Evolutionary conservation across 306 rosid species (phyloP).

Genomic region (Fragaria ananassa): DNA sequence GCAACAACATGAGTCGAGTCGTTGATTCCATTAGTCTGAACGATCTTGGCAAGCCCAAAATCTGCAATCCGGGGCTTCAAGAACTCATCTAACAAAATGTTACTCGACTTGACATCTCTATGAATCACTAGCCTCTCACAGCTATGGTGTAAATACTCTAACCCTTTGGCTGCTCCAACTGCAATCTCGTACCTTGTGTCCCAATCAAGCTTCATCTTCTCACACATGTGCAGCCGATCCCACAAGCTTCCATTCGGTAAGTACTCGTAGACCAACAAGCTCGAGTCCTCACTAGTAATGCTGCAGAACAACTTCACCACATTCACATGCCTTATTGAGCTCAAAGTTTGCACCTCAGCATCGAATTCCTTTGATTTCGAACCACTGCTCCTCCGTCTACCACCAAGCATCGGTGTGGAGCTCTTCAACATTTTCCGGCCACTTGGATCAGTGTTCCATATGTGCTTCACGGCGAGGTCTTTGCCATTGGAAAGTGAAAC

Average conservation of each 20-base stretch:
- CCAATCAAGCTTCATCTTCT: constrained; percentile 88
- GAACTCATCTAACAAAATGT: constrained; percentile 79
- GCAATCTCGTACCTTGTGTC: constrained; percentile 77
- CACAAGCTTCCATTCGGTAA: constrained; percentile 85
- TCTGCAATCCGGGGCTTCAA: constrained; percentile 91
- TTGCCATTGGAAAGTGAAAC: constrained; percentile 58
- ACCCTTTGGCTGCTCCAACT: constrained; percentile 81
- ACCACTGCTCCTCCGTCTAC: constrained; percentile 22
- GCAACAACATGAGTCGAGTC: constrained; percentile 80
- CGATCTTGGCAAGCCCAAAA: constrained; percentile 85
- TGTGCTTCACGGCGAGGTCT: constrained; percentile 87
- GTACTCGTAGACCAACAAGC: constrained; percentile 82
- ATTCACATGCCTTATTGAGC: constrained; percentile 87
- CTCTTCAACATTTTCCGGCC: constrained; percentile 35
- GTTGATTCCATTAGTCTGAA: constrained; percentile 39
- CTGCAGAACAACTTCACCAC: constrained; percentile 94
- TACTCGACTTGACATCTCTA: constrained; percentile 87
- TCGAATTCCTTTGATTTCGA: constrained; percentile 59
- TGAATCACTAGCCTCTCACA: constrained; percentile 77
- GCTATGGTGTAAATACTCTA: constrained; percentile 89
- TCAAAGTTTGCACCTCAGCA: constrained; percentile 73
- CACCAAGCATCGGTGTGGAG: constrained; percentile 48
- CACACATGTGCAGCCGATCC: constrained; percentile 67
- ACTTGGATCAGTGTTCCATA: constrained; percentile 54
- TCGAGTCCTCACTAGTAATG: constrained; percentile 84